These are phyloP conservation scores for Quambalaria eucalypti DNA, from an alignment of 1,284 basidiomycete species.

Conservation along the genomic window DNA sequence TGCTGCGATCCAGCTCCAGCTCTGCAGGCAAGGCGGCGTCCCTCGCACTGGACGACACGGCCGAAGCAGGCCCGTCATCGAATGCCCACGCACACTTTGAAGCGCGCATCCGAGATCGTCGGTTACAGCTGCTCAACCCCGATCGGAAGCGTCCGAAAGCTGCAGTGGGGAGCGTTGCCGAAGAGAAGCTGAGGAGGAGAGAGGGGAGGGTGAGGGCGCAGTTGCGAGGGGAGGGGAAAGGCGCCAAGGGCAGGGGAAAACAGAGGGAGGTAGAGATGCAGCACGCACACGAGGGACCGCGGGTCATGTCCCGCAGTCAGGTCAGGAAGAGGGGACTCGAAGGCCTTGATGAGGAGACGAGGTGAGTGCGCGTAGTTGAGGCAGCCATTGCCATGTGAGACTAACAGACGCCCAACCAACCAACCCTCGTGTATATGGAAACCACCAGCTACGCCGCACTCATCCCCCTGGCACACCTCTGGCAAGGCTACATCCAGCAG, in stretches of 20 bases:
- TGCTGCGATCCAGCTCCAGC: no score
- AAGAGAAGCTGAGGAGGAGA: background rate
- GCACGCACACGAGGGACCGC: background rate
- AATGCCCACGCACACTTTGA: background rate
- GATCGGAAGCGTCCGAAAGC: conserved; percentile 3
- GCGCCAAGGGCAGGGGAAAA: background rate
- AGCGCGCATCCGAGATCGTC: conserved; percentile 5
- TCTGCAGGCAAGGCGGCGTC: no score
- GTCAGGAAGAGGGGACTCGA: background rate
- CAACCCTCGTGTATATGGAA: no score
- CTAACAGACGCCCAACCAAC: no score
- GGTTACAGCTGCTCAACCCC: conserved; percentile 1
- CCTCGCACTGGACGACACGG: no score
- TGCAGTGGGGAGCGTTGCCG: background rate
- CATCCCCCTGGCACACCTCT: background rate
- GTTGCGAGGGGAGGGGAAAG: background rate
- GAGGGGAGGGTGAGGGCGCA: background rate
- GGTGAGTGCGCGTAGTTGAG: background rate
- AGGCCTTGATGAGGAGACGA: background rate
- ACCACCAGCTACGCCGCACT: background rate
- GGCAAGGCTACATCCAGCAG: background rate
- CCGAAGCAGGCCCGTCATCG: no score
- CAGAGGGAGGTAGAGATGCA: background rate
- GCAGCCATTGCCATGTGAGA: background rate
- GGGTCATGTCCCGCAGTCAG: background rate